These are phyloP conservation scores for Bigelowiella natans DNA, from an alignment of 78 protist species.

Conservation along the genomic window DNA sequence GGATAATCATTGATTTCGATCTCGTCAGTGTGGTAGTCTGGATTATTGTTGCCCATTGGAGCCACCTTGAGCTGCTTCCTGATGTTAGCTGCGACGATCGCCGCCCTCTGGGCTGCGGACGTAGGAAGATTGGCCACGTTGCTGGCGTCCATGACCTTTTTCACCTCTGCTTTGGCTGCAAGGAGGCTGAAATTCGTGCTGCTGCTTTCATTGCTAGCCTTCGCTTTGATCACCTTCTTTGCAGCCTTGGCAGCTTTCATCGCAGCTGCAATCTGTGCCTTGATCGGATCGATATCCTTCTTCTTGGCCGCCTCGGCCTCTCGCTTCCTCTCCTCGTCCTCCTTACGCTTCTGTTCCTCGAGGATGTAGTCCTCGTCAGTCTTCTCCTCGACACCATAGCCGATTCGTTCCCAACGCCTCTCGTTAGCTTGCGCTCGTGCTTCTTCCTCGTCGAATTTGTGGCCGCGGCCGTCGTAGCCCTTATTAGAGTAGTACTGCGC, in stretches of 20 bases:
- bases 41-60: neutral
- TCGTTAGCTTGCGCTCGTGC: neutral
- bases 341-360: slow-evolving; percentile 4
- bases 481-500: neutral
- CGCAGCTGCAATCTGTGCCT: neutral
- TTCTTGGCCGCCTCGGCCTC: neutral
- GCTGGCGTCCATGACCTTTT: neutral
- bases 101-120: neutral
- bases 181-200: too few relatives aligned
- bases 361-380: neutral
- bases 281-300: neutral
- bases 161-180: neutral
- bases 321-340: neutral
- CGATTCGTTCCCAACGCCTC: neutral
- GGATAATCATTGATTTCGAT: slow-evolving; percentile 86
- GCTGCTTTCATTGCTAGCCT: neutral
- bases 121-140: neutral
- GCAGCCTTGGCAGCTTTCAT: neutral
- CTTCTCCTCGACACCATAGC: neutral
- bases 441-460: neutral
- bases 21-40: slow-evolving; percentile 30
- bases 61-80: neutral
- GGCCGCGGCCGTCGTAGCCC: neutral
- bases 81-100: neutral
- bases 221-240: neutral